Evolutionary conservation across 345 rosid species (phyloP), one percentile per base, ranked within the genome.

Genomic region (Psidium guajava): DNA sequence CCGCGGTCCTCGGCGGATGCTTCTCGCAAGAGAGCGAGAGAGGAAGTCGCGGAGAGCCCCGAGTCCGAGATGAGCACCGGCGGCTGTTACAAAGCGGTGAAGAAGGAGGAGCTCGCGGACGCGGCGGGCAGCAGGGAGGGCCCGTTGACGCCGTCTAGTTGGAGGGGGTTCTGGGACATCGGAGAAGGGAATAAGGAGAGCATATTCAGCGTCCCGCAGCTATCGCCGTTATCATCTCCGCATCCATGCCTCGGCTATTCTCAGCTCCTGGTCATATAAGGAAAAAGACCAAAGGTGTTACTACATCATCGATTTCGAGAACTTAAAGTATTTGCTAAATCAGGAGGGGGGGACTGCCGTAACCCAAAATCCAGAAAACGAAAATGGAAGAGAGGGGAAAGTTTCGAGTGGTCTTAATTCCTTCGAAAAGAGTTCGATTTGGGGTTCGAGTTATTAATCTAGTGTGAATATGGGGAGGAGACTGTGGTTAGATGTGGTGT

Each of bases 71-170:
- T 10, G 80, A 69, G 80, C 10, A 11, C 47, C 47, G 54, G 54
- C 81, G 50, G 82, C 44, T 22, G 54, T n/a, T 32, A 54, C 10
- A 24, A 40, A 56, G 49, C 24, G 75, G 24, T 58, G 52, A 91
- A 89, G 84, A 87, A 61, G 82, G 85, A 86, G 90, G 84, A 24
- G 55, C 5, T 9, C n/a, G 40, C 6, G 54, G 86, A 54, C 44
- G 59, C 21, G 27, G 85, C 57, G 83, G 83, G 57, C 50, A 47
- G n/a, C 51, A 87, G 82, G 49, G 86, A 86, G 7, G 36, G 92
- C n/a, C 95, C 97, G 32, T 91, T 95, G 81, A 97, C 99, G 89
- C 98, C 98, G 91, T 97, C 99, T 36, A 92, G 91, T 87, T 97
- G 99, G 99, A 92, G 84, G 88, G 95, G 94, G 28, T 89, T 95